A percentile compares a stretch with the other conserved stretches of the same genome.
These are phyloP conservation scores for Picochlorum sp. DNA, from an alignment of 139 green algal genomes.

Conservation along the genomic window DNA sequence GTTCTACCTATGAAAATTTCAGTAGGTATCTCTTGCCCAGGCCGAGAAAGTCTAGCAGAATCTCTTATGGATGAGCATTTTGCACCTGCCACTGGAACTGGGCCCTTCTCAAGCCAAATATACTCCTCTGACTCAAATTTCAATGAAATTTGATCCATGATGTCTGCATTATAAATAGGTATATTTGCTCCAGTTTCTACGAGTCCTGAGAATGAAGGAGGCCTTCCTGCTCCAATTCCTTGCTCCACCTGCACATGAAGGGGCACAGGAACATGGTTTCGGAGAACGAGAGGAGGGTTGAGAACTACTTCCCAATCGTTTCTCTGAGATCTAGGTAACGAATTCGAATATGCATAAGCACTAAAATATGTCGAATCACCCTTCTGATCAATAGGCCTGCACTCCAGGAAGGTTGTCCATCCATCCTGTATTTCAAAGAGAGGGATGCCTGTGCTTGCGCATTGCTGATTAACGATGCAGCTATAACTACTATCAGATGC, in stretches of 20 bases:
- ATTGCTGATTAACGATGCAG: no score
- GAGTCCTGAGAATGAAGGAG: slow-evolving; percentile 35
- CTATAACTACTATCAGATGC: no score
- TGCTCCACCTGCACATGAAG: slow-evolving; percentile 58
- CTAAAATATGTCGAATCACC: not conserved
- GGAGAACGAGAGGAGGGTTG: slow-evolving; percentile 56
- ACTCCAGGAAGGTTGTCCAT: no score
- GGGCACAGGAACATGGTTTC: slow-evolving; percentile 67
- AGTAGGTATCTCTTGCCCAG: slow-evolving; percentile 21
- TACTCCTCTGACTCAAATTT: slow-evolving; percentile 67
- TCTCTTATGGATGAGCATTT: slow-evolving; percentile 33
- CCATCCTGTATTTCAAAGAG: no score
- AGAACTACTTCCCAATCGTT: slow-evolving; percentile 53
- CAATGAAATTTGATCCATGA: slow-evolving; percentile 40
- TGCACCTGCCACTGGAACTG: slow-evolving; percentile 16
- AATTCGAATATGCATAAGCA: not conserved
- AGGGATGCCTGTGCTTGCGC: no score
- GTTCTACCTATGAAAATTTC: slow-evolving; percentile 26
- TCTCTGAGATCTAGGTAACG: not conserved
- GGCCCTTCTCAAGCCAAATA: slow-evolving; percentile 52
- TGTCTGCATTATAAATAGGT: slow-evolving; percentile 49
- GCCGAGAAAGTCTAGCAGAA: slow-evolving; percentile 9
- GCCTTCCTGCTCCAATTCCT: slow-evolving; percentile 18
- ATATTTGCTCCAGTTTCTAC: slow-evolving; percentile 28
- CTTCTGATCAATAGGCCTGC: not conserved